Conservation (phyloP, 257 asterid species). For the Verbascum thapsus region DNA sequence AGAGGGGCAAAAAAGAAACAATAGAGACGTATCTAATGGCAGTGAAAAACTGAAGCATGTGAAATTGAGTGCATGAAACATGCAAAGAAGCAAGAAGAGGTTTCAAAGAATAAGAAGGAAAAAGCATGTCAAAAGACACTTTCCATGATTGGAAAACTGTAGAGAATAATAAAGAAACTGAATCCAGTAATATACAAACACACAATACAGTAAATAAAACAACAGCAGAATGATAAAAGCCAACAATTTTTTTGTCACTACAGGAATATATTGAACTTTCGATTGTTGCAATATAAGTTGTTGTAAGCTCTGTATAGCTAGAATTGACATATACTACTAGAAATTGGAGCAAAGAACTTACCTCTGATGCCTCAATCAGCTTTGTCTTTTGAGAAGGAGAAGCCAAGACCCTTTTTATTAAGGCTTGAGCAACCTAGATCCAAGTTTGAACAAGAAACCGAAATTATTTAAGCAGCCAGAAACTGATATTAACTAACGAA, state of each 20-base stretch:
- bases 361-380: conserved; percentile 88
- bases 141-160: neutral
- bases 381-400: conserved; percentile 83
- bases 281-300: neutral
- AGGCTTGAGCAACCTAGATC: conserved; percentile 77
- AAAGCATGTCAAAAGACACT: too few species aligned
- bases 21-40: too few species aligned
- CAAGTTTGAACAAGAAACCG: conserved; percentile 5
- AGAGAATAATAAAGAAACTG: neutral
- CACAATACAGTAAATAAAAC: neutral
- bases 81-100: neutral
- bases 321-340: conserved; percentile 1
- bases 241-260: too few species aligned
- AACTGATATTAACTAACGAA: neutral
- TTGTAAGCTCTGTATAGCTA: conserved; percentile 1
- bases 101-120: too few species aligned
- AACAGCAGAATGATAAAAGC: too few species aligned
- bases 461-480: neutral
- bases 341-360: conserved; percentile 22
- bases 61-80: neutral
- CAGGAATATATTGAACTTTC: neutral
- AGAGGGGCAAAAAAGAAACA: neutral
- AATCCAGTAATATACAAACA: neutral
- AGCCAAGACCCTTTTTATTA: conserved; percentile 69
- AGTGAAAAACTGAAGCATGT: neutral